Evolutionary conservation across 202 grass and related monocot genomes (phyloP).

Genomic region (Hordeum pubiflorum): DNA sequence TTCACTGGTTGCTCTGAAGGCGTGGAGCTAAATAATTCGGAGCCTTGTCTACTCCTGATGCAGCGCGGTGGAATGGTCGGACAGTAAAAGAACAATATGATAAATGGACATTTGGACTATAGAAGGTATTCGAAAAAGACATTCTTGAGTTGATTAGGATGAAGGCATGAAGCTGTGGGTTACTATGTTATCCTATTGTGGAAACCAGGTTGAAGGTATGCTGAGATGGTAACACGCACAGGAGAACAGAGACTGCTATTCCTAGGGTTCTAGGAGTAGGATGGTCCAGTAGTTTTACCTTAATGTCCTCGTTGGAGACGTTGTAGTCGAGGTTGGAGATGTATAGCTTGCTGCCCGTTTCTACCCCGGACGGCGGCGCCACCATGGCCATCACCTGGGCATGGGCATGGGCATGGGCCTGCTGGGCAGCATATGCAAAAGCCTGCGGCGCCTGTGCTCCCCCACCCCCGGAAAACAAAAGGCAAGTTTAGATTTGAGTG

Average conservation of each 20-base stretch:
- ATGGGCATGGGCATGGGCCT: not conserved
- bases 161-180: not conserved
- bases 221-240: not conserved
- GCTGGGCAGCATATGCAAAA: not conserved
- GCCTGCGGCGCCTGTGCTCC: conserved; percentile 8
- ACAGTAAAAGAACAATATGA: not conserved
- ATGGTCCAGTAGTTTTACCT: conserved; percentile 19
- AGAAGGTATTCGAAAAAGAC: not conserved
- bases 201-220: not conserved
- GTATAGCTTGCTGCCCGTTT: conserved; percentile 63
- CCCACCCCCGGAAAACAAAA: not conserved
- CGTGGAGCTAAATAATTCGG: not conserved
- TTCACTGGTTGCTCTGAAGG: not conserved
- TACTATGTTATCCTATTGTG: not conserved
- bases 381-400: not conserved
- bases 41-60: not conserved
- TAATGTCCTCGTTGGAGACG: conserved; percentile 80
- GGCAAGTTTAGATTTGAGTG: not conserved
- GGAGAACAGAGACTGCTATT: not conserved
- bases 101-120: not conserved
- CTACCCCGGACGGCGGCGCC: not conserved
- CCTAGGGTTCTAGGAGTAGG: not conserved
- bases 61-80: too few relatives aligned
- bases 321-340: conserved; percentile 78
- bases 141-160: not conserved